Base-by-base conservation (phyloP, 805 yeast species). In the Wickerhamomyces subpelliculosus region DNA sequence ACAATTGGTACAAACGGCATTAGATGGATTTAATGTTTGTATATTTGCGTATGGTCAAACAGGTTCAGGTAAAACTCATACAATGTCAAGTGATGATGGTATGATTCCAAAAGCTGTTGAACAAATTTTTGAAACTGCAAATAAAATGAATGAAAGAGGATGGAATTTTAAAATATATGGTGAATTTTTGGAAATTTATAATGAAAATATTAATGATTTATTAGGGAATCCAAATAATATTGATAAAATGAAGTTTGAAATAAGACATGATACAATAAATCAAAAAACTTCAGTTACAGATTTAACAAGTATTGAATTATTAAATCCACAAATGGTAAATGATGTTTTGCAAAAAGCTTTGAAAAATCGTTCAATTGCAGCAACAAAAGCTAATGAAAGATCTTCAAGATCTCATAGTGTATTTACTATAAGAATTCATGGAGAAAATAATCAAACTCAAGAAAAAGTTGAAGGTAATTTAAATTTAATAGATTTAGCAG, bases 21-120 rank as follows among this genome's bases (percentile, higher is more conserved):
- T 89, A 12, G 95, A 90, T 60, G 98, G 98, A 0, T 79, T 70
- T 52, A 87, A 87, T 49, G 96, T 88, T 3, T 88, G 97, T 58
- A 85, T 93, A 2, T 87, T 90, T 64, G 95, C 97, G 0, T 90
- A 93, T 57, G 98, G 98, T 1, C 98, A 90, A 60, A 93, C 98
- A 0, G 96, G 93, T 0, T 82, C 97, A 0, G 98, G 98, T 4
- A 90, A 90, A 56, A 90, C 97, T 0, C 80, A 62, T 57, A 93
- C 98, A 0, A 93, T 90, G 97, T 73, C 88, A 2, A 63, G 70
- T 20, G 51, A 59, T 1, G 82, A 81, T 51, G 97, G 98, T 13
- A 75, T 90, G 66, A 86, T 88, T 25, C 87, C 95, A 1, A 66
- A 75, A 14, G 83, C 96, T 0, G 70, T 89, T 12, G 58, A 64